Conservation (phyloP, 176 grass and related monocot species). For the Aegilops longissima region DNA sequence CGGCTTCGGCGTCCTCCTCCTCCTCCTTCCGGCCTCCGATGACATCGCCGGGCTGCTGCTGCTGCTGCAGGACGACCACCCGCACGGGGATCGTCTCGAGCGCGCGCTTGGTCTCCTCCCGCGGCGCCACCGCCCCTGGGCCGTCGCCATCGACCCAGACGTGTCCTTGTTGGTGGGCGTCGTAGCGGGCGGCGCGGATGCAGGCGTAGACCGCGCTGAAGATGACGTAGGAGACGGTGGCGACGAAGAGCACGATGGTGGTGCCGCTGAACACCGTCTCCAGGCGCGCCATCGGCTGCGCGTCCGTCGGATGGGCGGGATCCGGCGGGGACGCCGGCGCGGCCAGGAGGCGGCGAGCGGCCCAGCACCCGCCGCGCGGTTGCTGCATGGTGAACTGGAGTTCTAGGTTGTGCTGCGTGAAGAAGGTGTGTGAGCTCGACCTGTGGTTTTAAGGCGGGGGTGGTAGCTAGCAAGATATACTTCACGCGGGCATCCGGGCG, state of each 20-base stretch:
- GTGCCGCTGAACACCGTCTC: neutral
- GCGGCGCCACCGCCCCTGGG: neutral
- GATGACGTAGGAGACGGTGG: conserved; percentile 23
- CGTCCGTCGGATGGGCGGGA: neutral
- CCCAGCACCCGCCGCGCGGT: neutral
- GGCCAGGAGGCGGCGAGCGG: neutral
- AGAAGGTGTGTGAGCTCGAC: neutral
- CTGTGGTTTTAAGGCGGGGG: neutral
- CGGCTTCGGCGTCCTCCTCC: neutral
- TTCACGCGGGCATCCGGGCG: too few species aligned
- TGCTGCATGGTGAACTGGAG: neutral
- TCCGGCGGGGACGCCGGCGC: neutral
- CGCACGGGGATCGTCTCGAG: conserved; percentile 33
- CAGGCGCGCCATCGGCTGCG: neutral
- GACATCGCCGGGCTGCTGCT: too few species aligned
- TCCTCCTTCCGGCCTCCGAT: neutral
- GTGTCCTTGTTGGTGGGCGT: too few species aligned
- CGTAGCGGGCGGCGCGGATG: neutral
- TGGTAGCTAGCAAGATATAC: neutral
- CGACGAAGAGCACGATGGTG: conserved; percentile 21
- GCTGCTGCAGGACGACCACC: neutral
- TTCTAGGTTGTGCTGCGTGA: neutral
- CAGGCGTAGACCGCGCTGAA: conserved; percentile 28
- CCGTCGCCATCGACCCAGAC: too few species aligned
- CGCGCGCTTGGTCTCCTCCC: conserved; percentile 29